Percentiles rank a stretch among this genome's conserved stretches.
Conservation (phyloP, 345 rosid genomes). For the Citrus mangshanensis region DNA sequence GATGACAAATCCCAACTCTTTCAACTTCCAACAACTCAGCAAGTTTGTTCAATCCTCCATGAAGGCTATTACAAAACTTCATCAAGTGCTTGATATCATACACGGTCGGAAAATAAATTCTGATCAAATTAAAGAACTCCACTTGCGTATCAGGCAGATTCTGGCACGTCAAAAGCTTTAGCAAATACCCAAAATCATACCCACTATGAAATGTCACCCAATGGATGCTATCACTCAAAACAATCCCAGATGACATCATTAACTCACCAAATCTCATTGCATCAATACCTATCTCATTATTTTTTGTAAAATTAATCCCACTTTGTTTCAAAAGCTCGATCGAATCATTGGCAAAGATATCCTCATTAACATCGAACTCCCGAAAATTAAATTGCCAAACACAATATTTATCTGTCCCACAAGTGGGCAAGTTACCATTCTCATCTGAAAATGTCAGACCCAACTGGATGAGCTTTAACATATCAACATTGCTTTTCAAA, state of each 20-base stretch:
- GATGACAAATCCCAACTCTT: conserved; percentile 83
- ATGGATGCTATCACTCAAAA: conserved; percentile 66
- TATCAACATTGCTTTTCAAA: conserved; percentile 69
- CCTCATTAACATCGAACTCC: conserved; percentile 57
- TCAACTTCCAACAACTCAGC: conserved; percentile 84
- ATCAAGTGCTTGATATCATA: conserved; percentile 85
- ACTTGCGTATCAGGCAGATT: conserved; percentile 58
- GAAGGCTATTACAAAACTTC: conserved; percentile 87
- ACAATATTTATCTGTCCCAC: conserved; percentile 72
- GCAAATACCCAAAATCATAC: conserved; percentile 83
- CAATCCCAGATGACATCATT: conserved; percentile 83
- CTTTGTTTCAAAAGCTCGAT: conserved; percentile 73
- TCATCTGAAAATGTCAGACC: conserved; percentile 88
- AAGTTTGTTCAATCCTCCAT: conserved; percentile 84
- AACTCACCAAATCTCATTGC: conserved; percentile 67
- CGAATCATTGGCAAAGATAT: conserved; percentile 69
- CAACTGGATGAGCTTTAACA: conserved; percentile 75
- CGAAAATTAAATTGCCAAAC: conserved; percentile 92
- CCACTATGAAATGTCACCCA: conserved; percentile 99
- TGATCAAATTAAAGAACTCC: conserved; percentile 62
- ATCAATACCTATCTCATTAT: conserved; percentile 64
- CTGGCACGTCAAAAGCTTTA: conserved; percentile 74
- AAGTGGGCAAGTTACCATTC: conserved; percentile 70
- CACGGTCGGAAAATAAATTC: conserved; percentile 61
- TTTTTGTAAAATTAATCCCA: conserved; percentile 68